These are phyloP conservation scores for Dysphania ambrosioides DNA, from an alignment of 148 eudicot genomes.

Conservation along the genomic window DNA sequence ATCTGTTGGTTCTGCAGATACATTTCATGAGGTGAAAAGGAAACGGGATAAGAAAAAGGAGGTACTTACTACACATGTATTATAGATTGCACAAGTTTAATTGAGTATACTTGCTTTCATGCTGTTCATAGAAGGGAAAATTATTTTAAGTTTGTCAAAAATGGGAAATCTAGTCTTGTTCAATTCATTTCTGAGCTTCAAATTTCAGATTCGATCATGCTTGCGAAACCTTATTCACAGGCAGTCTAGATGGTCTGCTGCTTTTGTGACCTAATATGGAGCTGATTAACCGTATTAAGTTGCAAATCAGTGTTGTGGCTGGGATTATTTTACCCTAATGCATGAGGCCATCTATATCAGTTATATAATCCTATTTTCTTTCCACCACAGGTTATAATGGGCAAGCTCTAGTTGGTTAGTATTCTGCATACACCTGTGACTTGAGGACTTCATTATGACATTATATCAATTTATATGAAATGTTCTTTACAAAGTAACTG, in stretches of 20 bases:
- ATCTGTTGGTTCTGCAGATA: constrained; percentile 34
- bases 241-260: neutral
- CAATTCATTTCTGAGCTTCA: neutral
- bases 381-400: neutral
- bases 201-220: neutral
- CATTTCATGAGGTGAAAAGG: constrained; percentile 43
- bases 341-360: neutral
- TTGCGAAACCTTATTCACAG: neutral
- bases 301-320: neutral
- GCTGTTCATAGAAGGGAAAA: neutral
- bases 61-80: constrained; percentile 22
- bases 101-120: neutral
- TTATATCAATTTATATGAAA: neutral
- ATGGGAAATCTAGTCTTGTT: neutral
- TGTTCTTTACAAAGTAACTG: neutral
- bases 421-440: neutral
- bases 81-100: neutral
- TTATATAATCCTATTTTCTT: neutral
- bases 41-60: constrained; percentile 45
- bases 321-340: neutral
- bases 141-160: neutral
- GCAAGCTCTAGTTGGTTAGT: neutral
- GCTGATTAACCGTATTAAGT: too few relatives aligned
- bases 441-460: neutral
- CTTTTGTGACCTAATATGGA: neutral